These are phyloP conservation scores for Phytopythium helicoides DNA, from an alignment of 352 stramenopile species.

Conservation along the genomic window DNA sequence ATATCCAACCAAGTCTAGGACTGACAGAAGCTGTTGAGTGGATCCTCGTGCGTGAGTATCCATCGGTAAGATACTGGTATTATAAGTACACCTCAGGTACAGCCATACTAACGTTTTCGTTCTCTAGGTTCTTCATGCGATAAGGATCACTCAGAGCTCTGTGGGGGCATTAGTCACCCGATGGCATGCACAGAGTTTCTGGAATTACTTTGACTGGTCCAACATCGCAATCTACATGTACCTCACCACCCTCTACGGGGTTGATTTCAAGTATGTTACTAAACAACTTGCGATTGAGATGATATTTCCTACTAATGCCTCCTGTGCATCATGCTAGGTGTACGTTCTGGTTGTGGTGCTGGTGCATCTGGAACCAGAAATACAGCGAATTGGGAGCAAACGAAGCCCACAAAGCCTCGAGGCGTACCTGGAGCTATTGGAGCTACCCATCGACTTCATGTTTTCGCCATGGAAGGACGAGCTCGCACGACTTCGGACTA, in stretches of 20 bases:
- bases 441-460: slow-evolving; percentile 45
- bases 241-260: slow-evolving; percentile 51
- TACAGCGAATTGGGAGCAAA: slow-evolving; percentile 24
- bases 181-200: slow-evolving; percentile 61
- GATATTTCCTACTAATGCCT: too few relatives aligned
- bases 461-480: slow-evolving; percentile 37
- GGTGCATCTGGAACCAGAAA: slow-evolving; percentile 42
- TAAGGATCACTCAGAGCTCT: slow-evolving; percentile 45
- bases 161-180: slow-evolving; percentile 40
- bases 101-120: background rate
- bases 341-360: slow-evolving; percentile 46
- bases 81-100: background rate
- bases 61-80: slow-evolving; percentile 30
- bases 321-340: slow-evolving; percentile 32
- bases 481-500: slow-evolving; percentile 44
- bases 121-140: slow-evolving; percentile 34
- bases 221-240: slow-evolving; percentile 51
- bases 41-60: slow-evolving; percentile 46
- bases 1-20: slow-evolving; percentile 1
- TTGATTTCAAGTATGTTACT: slow-evolving; percentile 66
- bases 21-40: slow-evolving; percentile 43
- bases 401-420: slow-evolving; percentile 22
- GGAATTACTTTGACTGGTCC: slow-evolving; percentile 72
- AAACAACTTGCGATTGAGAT: too few relatives aligned
- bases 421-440: slow-evolving; percentile 32